Evolutionary conservation across 345 rosid species (phyloP), one percentile per base, ranked within the genome.

Genomic region (Gossypium sturtianum): DNA sequence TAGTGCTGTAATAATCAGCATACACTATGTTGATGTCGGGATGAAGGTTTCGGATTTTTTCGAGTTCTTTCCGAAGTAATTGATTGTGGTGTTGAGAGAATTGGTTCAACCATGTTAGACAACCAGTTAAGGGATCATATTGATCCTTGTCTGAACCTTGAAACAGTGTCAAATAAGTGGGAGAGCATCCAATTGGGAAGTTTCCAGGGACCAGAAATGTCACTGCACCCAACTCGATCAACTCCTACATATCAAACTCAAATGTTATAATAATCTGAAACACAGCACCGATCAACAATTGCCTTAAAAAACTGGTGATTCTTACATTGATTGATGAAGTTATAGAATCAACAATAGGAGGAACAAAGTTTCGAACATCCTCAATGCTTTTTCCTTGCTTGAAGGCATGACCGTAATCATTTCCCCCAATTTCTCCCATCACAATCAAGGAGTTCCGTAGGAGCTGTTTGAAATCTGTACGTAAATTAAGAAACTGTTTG

Each of bases 391-490:
- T 79, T 23, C 85, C 74, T 56, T 19, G 17, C 3, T 66, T 44
- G 44, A 86, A 75, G 0, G 80, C 80, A 51, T 83, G 44, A 29
- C 79, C 78, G 73, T 83, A 84, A 70, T 88, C 89, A 2, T 88
- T 88, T 6, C 88, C 88, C 45, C 92, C 90, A 17, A 88, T 86
- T 74, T 88, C 88, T 77, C 92, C 92, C 84, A 86, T 70, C 0
- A 85, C 78, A 73, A 88, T 68, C 70, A 88, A 54, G 2, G 90
- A 82, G 38, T 65, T 74, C 9, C 71, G 38, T 2, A 86, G 78
- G 34, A 74, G 66, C 12, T 82, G 74, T 9, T 17, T 62, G 73
- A 88, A 83, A 38, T 81, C 92, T 85, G 38, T 29, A 29, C 38
- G 73, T 38, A 22, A 69, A 3, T 4, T 22, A 65, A 86, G 45